Base-by-base conservation (phyloP, 2,329 filamentous ascomycete species). In the Fusarium odoratissimum region DNA sequence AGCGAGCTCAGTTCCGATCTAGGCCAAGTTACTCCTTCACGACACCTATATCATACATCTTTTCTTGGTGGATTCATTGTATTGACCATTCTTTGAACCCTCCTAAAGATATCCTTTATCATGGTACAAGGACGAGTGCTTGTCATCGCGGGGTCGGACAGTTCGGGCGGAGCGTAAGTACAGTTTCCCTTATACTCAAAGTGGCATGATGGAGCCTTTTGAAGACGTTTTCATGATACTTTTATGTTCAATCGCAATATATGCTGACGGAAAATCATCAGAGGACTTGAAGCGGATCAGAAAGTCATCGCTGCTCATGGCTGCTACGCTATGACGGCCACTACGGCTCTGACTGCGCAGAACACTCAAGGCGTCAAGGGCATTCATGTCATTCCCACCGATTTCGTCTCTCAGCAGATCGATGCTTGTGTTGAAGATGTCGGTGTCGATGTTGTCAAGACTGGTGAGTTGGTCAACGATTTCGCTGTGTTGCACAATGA, bases 311-410 rank as follows among this genome's bases (percentile, higher is more conserved):
- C 95, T 48, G 94, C 93, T 23, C 95, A 98, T 88, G 91, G 92
- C 67, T 96, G 93, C 84, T 98, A 98, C 86, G 95, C 94, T 67
- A 97, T 98, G 91, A 98, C 95, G 56, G 94, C 95, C 28, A 98
- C 95, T 14, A 97, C 95, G 19, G 95, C 95, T 25, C 85, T 99
- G 79, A 99, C 96, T n/a, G 95, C 94, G 21, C 96, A 98, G 80
- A 97, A 98, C 82, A 99, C 96, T 0, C 87, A 89, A 59, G 94
- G 94, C 8, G 95, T 98, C 19, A 86, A 90, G 69, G 94, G 88
- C 72, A 94, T 98, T 57, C 94, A 97, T 78, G 84, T 92, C 62
- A 89, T 93, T 12, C 95, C 95, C 1, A 86, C 93, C 0, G 86
- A 87, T 8, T 98, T 98, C 81, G 90, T 98, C 30, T 86, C 86